Evolutionary conservation across 257 asterid species (phyloP), one percentile per base, ranked within the genome.

Genomic region (Nicotiana obtusifolia): DNA sequence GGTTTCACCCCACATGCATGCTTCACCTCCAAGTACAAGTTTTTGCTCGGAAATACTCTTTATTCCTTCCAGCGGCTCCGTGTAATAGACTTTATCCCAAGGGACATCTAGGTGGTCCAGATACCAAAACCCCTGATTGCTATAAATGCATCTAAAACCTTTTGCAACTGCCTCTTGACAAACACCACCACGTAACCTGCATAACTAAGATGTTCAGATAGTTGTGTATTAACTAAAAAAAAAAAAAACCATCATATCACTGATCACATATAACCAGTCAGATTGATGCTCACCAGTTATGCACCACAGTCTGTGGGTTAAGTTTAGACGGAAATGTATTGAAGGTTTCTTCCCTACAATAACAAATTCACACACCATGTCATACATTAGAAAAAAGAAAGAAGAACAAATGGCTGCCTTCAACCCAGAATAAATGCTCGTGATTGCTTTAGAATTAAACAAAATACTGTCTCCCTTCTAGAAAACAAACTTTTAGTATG

Each of bases 21-120:
- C 99, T 90, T 95, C 98, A 59, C 98, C 99, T 66, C 99, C 99
- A 62, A 95, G 89, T 82, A 95, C 94, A 65, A 92, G 97, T 76
- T 90, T 87, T 87, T 95, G 93, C 81, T 87, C 83, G 73, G 92
- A 84, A 81, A 88, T 86, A 83, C 89, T 92, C 47, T 84, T 86
- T 87, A 93, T 92, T 62, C 88, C 93, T 90, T 92, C 92, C 76
- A 95, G 66, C 35, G 98, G 98, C 15, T 93, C 98, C n/a, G 94
- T 91, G 81, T 86, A 87, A 79, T 93, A 95, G 30, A 90, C 94
- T 17, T 82, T 49, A 37, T 93, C 88, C 99, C 98, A 95, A 4
- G 99, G 97, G 49, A 93, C 94, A 85, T 94, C 97, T 77, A 94
- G 82, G 88, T 94, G 97, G 83, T 94, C 98, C 5, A 94, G 93